These are phyloP conservation scores for Dunaliella salina DNA, from an alignment of 163 green algal species.

Conservation along the genomic window DNA sequence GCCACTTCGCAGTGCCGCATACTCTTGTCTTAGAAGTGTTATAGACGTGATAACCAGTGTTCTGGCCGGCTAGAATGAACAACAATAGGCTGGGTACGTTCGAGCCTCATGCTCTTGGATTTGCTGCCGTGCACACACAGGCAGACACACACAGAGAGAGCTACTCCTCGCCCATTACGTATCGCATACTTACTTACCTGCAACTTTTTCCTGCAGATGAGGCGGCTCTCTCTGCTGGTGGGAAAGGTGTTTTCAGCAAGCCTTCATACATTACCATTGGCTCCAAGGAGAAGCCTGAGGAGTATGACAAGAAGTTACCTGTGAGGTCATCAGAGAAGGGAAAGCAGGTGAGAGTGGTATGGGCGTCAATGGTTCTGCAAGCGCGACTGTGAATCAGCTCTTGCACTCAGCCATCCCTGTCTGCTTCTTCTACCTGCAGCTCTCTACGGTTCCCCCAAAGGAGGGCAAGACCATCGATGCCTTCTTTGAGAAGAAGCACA, in stretches of 20 bases:
- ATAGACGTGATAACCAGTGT: too few species aligned
- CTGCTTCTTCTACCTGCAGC: slow-evolving; percentile 70
- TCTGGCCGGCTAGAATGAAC: slow-evolving; percentile 40
- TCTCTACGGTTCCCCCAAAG: slow-evolving; percentile 48
- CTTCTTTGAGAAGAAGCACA: slow-evolving; percentile 80
- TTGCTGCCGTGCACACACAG: too few species aligned
- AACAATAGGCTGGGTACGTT: slow-evolving; percentile 48
- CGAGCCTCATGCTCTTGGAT: too few species aligned
- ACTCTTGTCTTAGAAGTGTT: too few species aligned
- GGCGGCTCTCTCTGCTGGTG: slow-evolving; percentile 53
- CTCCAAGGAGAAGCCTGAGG: slow-evolving; percentile 52
- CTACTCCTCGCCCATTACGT: too few species aligned
- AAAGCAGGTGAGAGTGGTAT: background rate
- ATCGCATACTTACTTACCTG: background rate
- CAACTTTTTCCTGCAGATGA: slow-evolving; percentile 24
- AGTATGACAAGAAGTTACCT: slow-evolving; percentile 43
- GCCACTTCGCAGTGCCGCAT: too few species aligned
- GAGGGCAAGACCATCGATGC: slow-evolving; percentile 59
- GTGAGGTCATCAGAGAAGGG: slow-evolving; percentile 16
- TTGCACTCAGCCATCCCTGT: too few species aligned
- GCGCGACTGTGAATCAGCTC: too few species aligned
- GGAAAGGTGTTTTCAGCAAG: slow-evolving; percentile 71
- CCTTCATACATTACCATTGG: slow-evolving; percentile 67
- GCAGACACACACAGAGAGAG: too few species aligned
- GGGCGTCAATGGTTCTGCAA: too few species aligned